Conservation (phyloP, 768 basidiomycete genomes). For the Termitomyces sp. region DNA sequence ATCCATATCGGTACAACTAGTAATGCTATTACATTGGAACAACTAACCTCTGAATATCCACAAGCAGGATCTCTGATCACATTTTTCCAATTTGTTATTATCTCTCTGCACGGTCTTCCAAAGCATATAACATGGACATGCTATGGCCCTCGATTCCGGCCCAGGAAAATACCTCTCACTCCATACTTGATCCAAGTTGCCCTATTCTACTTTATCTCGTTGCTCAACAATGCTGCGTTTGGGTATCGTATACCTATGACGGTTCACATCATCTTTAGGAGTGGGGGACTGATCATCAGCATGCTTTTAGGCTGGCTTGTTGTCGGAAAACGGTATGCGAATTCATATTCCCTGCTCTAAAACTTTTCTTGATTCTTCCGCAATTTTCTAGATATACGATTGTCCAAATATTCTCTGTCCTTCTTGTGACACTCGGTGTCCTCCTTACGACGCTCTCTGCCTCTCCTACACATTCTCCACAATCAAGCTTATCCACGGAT, state of each 20-base stretch:
- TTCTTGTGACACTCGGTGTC: slow-evolving; percentile 79
- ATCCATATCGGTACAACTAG: slow-evolving; percentile 26
- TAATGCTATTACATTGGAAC: slow-evolving; percentile 76
- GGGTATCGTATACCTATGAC: slow-evolving; percentile 83
- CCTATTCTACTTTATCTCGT: slow-evolving; percentile 72
- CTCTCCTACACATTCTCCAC: slow-evolving; percentile 25
- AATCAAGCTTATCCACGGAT: slow-evolving; percentile 13
- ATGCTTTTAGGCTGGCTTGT: slow-evolving; percentile 75
- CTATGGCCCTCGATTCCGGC: slow-evolving; percentile 49
- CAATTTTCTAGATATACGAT: slow-evolving; percentile 47
- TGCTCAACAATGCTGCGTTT: slow-evolving; percentile 91
- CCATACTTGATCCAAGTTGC: slow-evolving; percentile 77
- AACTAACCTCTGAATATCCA: slow-evolving; percentile 62
- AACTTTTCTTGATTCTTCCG: not conserved
- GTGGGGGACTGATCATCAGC: slow-evolving; percentile 79
- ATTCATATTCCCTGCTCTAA: too few relatives aligned
- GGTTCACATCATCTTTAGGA: slow-evolving; percentile 92
- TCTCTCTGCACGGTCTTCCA: slow-evolving; percentile 71
- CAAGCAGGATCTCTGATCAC: slow-evolving; percentile 81
- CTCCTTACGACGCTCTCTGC: slow-evolving; percentile 78
- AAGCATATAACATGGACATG: slow-evolving; percentile 48
- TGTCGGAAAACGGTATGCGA: slow-evolving; percentile 52
- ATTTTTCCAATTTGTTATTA: slow-evolving; percentile 76
- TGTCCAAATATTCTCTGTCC: slow-evolving; percentile 65
- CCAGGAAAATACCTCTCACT: slow-evolving; percentile 61